These are phyloP conservation scores for Zymoseptoria ardabiliae DNA, from an alignment of 2,329 filamentous ascomycete genomes.

Conservation along the genomic window DNA sequence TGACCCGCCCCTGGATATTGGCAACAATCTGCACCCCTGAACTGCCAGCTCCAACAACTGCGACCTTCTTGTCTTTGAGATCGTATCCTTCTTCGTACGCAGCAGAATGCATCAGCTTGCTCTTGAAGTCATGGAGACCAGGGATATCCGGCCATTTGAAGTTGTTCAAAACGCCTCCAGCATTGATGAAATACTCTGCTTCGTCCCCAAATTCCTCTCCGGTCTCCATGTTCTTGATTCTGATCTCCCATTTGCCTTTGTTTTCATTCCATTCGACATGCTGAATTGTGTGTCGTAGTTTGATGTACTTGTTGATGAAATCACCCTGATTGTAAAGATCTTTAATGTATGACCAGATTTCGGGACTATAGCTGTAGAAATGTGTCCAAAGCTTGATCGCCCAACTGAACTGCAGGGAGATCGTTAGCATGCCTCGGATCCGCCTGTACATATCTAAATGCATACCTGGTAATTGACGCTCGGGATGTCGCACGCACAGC, in stretches of 20 bases:
- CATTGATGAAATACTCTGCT: constrained; percentile 38
- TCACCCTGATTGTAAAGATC: constrained; percentile 37
- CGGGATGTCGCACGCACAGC: constrained; percentile 42
- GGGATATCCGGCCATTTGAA: constrained; percentile 40
- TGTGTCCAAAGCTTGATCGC: constrained; percentile 44
- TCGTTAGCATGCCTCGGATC: not conserved
- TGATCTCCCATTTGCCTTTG: constrained; percentile 34
- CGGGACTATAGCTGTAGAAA: constrained; percentile 42
- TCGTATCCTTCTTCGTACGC: constrained; percentile 36
- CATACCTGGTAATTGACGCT: constrained; percentile 35
- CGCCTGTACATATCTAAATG: not conserved
- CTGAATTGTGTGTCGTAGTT: constrained; percentile 39
- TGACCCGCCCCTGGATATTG: constrained; percentile 33
- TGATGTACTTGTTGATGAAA: constrained; percentile 41
- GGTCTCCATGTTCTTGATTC: constrained; percentile 30
- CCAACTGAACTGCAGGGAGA: constrained; percentile 40
- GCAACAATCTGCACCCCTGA: constrained; percentile 39
- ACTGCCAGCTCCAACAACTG: constrained; percentile 37
- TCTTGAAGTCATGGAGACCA: constrained; percentile 37
- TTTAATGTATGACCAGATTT: constrained; percentile 46
- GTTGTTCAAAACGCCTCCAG: constrained; percentile 38
- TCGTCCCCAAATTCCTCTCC: constrained; percentile 28
- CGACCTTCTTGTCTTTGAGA: constrained; percentile 34
- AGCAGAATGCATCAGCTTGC: constrained; percentile 39
- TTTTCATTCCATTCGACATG: constrained; percentile 39